phyloP scores from a whole-genome alignment of 441 rosid species.

The Melastoma candidum region DNA sequence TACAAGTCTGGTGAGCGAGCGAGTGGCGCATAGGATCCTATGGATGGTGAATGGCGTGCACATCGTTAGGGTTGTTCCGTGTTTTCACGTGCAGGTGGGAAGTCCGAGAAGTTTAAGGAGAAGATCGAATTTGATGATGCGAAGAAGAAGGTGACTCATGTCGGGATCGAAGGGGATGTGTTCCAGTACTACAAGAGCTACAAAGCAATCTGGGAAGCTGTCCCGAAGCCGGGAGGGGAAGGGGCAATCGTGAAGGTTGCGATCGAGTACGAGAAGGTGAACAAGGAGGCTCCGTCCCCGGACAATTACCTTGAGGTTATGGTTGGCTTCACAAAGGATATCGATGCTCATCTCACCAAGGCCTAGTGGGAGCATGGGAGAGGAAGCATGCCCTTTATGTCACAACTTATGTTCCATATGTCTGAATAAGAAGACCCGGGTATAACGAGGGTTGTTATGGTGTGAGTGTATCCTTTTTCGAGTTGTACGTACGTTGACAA shows the following conservation, averaged over 20 bases:
- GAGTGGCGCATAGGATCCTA: not conserved
- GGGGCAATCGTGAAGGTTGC: slow-evolving; percentile 13
- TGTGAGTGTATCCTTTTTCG: no score
- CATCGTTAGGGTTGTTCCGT: not conserved
- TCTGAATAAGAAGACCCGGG: no score
- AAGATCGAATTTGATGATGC: slow-evolving; percentile 12
- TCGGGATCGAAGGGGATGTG: slow-evolving; percentile 22
- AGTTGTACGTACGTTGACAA: no score
- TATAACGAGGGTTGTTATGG: no score
- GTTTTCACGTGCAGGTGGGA: no score
- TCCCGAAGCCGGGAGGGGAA: slow-evolving; percentile 6
- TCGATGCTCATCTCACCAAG: slow-evolving; percentile 1
- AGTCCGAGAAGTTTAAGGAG: no score
- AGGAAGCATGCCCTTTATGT: no score
- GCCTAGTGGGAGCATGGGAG: no score
- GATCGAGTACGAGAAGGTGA: slow-evolving; percentile 22
- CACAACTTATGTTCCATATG: no score
- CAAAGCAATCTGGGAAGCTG: slow-evolving; percentile 7
- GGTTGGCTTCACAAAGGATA: slow-evolving; percentile 9
- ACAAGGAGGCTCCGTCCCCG: slow-evolving; percentile 12
- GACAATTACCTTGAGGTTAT: slow-evolving; percentile 21
- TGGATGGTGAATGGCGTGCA: not conserved
- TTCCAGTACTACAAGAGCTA: slow-evolving; percentile 19
- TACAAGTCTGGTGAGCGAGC: slow-evolving; percentile 9
- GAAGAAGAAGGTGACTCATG: slow-evolving; percentile 7